These are phyloP conservation scores for Paraleonurus japonicus DNA, from an alignment of 257 asterid genomes.

Conservation along the genomic window DNA sequence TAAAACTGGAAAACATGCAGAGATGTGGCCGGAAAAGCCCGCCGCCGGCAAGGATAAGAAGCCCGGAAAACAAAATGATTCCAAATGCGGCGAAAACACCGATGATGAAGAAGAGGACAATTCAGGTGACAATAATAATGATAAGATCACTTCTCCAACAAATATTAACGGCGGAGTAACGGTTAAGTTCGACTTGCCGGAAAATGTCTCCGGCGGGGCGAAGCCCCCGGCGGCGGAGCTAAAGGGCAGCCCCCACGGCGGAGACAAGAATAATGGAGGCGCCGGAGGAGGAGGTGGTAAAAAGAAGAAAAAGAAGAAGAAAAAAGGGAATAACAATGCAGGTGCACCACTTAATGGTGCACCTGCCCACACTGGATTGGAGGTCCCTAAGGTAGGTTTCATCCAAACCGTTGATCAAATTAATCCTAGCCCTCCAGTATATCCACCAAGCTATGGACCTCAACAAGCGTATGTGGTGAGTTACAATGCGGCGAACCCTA, in stretches of 20 bases:
- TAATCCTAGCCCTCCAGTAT: conserved; percentile 31
- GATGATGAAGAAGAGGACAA: conserved; percentile 46
- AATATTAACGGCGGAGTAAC: conserved; percentile 33
- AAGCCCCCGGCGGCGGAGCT: conserved; percentile 26
- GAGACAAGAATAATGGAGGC: conserved; percentile 19
- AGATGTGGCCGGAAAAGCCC: conserved; percentile 70
- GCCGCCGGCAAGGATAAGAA: conserved; percentile 38
- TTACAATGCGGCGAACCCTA: conserved; percentile 61
- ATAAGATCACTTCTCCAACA: conserved; percentile 26
- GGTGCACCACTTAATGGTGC: conserved; percentile 33
- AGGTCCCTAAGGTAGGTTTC: conserved; percentile 38
- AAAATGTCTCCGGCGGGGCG: conserved; percentile 30
- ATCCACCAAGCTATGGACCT: conserved; percentile 35
- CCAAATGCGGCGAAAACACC: conserved; percentile 30
- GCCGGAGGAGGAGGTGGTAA: conserved; percentile 31
- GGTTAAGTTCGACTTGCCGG: conserved; percentile 50
- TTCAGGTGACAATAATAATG: conserved; percentile 20
- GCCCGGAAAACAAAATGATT: conserved; percentile 31
- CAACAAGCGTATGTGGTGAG: conserved; percentile 50
- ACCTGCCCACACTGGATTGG: conserved; percentile 43
- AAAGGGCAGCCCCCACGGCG: no score
- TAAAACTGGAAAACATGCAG: conserved; percentile 69
- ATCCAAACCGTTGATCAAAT: conserved; percentile 38
- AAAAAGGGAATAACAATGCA: conserved; percentile 23
- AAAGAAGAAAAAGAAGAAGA: conserved; percentile 51